Base-by-base conservation (phyloP, 2,329 filamentous ascomycete genomes). In the Scedosporium aurantiacum region DNA sequence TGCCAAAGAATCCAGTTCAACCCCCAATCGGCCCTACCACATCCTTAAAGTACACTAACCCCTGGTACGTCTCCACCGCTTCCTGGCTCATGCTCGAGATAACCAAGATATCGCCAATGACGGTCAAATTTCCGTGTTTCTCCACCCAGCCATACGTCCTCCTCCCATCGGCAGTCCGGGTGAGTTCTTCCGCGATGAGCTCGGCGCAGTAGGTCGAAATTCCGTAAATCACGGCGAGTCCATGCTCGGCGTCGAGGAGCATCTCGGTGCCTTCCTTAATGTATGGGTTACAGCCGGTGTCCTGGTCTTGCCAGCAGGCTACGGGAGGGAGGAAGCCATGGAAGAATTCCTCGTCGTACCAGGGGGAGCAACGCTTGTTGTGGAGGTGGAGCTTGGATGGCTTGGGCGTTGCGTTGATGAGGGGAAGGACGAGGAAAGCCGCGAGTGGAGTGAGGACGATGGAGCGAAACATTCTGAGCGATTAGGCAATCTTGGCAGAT, bases 281-380 rank as follows among this genome's bases (percentile, higher is more conserved):
- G 59, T 62, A 63, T 6, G 67, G 63, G 18, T 47, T 56, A 64
- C 68, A 70, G 3, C 65, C 64, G 1, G 67, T 27, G 62, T 67
- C 63, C 59, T 65, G 64, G 8, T 63, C 63, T 50, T 67, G 67
- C 68, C 68, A 70, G 66, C 68, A 70, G 1, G 68, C 66, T 0
- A 67, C 67, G 2, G 68, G 67, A 2, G 68, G 68, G 16, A 64
- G 59, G 63, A 67, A 68, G 47, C 68, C 68, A 18, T 57, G 40
- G 2, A 63, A 55, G 28, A 64, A 61, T 8, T 66, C 67, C 2
- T 64, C 63, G 61, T 70, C 67, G 47, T 16, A 37, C 5, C 47
- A 5, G 1, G 68, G 68, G 4, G 66, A 63, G 67, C 68, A 70
- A 40, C 67, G 65, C 60, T 67, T 68, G n/a, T 40, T 21, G 40